Conservation (phyloP, 495 filamentous ascomycete species). For the Xylaria castorea region DNA sequence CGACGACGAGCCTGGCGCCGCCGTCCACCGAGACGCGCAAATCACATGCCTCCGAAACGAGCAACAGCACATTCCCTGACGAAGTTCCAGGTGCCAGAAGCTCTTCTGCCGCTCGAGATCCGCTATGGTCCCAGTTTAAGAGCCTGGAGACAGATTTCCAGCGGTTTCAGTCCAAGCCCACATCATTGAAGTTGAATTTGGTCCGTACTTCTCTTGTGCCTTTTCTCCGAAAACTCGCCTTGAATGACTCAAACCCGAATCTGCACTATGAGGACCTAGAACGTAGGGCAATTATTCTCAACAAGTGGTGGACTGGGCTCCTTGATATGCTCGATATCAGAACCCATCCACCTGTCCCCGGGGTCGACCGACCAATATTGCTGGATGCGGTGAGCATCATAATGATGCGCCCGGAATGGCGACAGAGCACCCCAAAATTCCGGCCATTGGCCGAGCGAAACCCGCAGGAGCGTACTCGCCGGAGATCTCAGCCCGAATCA, state of each 20-base stretch:
- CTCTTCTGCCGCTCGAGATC: slow-evolving; percentile 65
- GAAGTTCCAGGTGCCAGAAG: slow-evolving; percentile 28
- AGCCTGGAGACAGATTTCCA: slow-evolving; percentile 81
- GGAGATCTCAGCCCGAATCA: slow-evolving; percentile 48
- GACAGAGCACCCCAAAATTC: slow-evolving; percentile 70
- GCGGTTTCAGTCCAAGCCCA: slow-evolving; percentile 78
- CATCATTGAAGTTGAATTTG: slow-evolving; percentile 77
- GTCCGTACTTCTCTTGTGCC: slow-evolving; percentile 82
- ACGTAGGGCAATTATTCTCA: slow-evolving; percentile 78
- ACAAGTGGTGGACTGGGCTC: slow-evolving; percentile 95
- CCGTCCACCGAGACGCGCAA: slow-evolving; percentile 41
- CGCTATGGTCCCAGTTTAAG: slow-evolving; percentile 87
- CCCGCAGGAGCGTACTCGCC: slow-evolving; percentile 47
- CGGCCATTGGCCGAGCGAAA: slow-evolving; percentile 61
- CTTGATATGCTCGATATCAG: slow-evolving; percentile 79
- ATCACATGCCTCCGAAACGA: slow-evolving; percentile 40
- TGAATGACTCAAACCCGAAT: slow-evolving; percentile 71
- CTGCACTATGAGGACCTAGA: slow-evolving; percentile 83
- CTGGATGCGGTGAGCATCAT: slow-evolving; percentile 83
- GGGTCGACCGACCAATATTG: slow-evolving; percentile 79
- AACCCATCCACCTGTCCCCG: slow-evolving; percentile 61
- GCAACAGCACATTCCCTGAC: slow-evolving; percentile 44
- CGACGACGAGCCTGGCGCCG: slow-evolving; percentile 45
- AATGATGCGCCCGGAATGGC: slow-evolving; percentile 95
- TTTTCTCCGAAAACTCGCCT: slow-evolving; percentile 74